Base-by-base conservation (phyloP, 2,329 filamentous ascomycete genomes). In the Trichoderma koningiopsis region DNA sequence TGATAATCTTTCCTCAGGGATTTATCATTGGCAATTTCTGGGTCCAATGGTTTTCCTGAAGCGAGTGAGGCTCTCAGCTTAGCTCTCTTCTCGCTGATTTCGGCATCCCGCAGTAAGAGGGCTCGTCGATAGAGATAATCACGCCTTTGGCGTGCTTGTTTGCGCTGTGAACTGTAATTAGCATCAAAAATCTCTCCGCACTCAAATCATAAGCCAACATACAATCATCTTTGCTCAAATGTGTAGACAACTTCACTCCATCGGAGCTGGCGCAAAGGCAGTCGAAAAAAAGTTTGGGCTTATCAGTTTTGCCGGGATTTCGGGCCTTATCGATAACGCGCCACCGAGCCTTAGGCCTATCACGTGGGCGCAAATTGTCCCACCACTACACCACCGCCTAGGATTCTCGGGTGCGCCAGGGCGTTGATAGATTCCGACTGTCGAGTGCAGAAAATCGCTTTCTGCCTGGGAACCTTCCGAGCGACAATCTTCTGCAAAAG, bases 71-170 rank as follows among this genome's bases (percentile, higher is more conserved):
- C 89, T 78, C 94, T 92, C 67, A 99, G 83, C 78, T 96, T 92
- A 49, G 94, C 91, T 75, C 95, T 87, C 80, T 97, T 97, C 79
- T 97, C 93, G 69, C 92, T 92, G 73, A 96, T 96, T 77, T 97
- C 95, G 71, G 95, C 95, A 82, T 97, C 93, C 74, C 92, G 90
- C 55, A 97, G 87, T 27, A 93, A 90, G 69, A 97, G 86, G 47
- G 96, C 95, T 76, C 92, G 91, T 71, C 95, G 89, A 80, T 97
- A 97, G 75, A 99, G 89, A 80, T 98, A 84, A 72, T 81, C 81
- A 68, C 81, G 78, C 73, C 81, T 73, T 74, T 83, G 78, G 70
- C 79, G 79, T 35, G 80, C 78, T 79, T 81, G 78, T 74, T 82
- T 83, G 64, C 81, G 80, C 79, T 81, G 31, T 2, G 31, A 10